Base-by-base conservation (phyloP, 2,329 filamentous ascomycete genomes). In the Aspergillus awamori region DNA sequence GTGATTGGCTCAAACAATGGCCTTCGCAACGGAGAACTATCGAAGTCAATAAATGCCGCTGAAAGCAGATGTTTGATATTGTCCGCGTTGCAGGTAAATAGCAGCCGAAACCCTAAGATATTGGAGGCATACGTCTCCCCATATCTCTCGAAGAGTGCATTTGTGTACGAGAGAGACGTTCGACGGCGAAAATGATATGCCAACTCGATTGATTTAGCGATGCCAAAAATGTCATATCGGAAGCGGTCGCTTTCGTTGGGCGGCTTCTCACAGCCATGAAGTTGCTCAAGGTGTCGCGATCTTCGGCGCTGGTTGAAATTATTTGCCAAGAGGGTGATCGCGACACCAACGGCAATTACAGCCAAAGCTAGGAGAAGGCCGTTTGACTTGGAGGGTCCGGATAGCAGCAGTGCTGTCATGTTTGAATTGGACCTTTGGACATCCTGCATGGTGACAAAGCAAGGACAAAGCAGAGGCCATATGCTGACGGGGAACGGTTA, bases 61-160 rank as follows among this genome's bases (percentile, higher is more conserved):
- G 54, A 63, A 3, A 63, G 30, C 4, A 64, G 28, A 20, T 60
- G 63, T 20, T 60, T 62, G 11, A 52, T 64, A 20, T 64, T 64
- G 0, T 33, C 24, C 7, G 60, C 41, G 36, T 39, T 53, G 47
- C 60, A 60, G 39, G 63, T 64, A n/a, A 64, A 63, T 38, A 58
- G 51, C 13, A 64, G 38, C 8, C 60, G 63, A 36, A 47, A 43
- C 8, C 39, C 30, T 7, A 64, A 22, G 10, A 64, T 38, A 47
- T 60, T 49, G 20, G 63, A 64, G 8, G 26, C 39, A 36, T 64
- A 64, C 0, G 63, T 64, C 1, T 58, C 57, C 2, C 63, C 63
- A 43, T 63, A 64, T 36, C 2, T 48, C 2, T 22, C 24, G 51
- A 64, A 57, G 4, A 66, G 36, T 2, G 53, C 11, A n/a, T 61